Conservation (phyloP, 768 basidiomycete species). For the Mycena kentingensis region DNA sequence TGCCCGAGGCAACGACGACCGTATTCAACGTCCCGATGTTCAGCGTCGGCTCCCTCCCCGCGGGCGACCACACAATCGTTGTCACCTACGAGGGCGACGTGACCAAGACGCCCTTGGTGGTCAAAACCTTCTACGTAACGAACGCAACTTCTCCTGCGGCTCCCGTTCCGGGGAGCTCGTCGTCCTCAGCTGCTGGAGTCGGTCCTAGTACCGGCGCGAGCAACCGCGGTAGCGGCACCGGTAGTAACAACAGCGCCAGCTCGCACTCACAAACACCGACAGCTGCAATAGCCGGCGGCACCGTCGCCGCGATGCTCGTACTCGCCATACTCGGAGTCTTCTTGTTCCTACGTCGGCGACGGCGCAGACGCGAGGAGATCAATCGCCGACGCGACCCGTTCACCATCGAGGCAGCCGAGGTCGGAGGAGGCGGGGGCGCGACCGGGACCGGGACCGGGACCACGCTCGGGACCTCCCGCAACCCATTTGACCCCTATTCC, state of each 20-base stretch:
- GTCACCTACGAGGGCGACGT: constrained; percentile 27
- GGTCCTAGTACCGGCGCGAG: no score
- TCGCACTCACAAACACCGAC: background rate
- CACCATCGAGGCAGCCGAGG: background rate
- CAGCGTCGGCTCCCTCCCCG: constrained; percentile 21
- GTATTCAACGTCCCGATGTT: constrained; percentile 31
- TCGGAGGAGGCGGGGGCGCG: background rate
- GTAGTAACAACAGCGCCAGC: background rate
- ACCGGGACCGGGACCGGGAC: background rate
- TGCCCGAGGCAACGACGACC: constrained; percentile 6
- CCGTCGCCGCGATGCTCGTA: background rate
- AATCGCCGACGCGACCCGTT: background rate
- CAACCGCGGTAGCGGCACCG: no score
- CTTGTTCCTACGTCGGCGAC: background rate
- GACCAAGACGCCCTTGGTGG: background rate
- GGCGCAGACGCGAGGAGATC: background rate
- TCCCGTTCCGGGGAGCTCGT: background rate
- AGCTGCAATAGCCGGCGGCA: background rate
- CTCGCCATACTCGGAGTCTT: background rate
- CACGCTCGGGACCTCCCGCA: background rate
- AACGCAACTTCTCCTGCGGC: background rate
- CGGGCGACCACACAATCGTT: constrained; percentile 26
- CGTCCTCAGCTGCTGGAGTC: background rate
- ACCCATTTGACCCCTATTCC: background rate
- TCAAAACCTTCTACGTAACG: background rate